Conservation (phyloP, 2,329 filamentous ascomycete species). For the Grosmannia penicillata region DNA sequence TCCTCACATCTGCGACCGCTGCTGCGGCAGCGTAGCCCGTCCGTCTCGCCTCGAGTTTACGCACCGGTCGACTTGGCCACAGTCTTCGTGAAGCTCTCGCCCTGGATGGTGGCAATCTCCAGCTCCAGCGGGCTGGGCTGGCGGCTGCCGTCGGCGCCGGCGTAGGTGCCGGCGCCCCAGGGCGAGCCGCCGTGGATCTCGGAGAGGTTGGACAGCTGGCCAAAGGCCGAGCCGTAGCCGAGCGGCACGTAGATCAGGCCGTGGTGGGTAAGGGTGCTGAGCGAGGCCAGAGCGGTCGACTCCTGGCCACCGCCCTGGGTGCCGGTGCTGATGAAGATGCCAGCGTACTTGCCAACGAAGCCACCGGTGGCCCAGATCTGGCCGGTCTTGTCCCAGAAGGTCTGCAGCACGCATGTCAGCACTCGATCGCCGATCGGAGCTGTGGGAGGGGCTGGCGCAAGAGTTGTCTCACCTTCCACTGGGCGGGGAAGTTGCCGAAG, state of each 20-base stretch:
- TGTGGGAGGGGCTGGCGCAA: too few species aligned
- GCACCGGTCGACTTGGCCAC: slow-evolving; percentile 51
- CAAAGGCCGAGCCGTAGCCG: slow-evolving; percentile 73
- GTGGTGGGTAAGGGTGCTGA: slow-evolving; percentile 84
- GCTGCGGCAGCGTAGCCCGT: neutral
- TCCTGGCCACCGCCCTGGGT: slow-evolving; percentile 85
- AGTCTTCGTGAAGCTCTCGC: slow-evolving; percentile 67
- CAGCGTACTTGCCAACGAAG: slow-evolving; percentile 78
- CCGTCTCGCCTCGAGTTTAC: slow-evolving; percentile 36
- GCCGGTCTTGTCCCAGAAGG: slow-evolving; percentile 84
- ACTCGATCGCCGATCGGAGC: too few species aligned
- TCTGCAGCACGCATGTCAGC: too few species aligned
- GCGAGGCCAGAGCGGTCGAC: slow-evolving; percentile 61
- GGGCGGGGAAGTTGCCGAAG: slow-evolving; percentile 92
- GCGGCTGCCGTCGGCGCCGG: slow-evolving; percentile 64
- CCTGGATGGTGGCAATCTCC: slow-evolving; percentile 66
- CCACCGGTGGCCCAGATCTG: slow-evolving; percentile 66
- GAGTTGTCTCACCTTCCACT: slow-evolving; percentile 75
- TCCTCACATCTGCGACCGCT: neutral
- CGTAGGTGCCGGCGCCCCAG: slow-evolving; percentile 91
- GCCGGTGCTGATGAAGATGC: slow-evolving; percentile 80
- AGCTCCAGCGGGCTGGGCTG: slow-evolving; percentile 66
- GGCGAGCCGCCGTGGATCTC: slow-evolving; percentile 78
- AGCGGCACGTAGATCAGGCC: slow-evolving; percentile 94
- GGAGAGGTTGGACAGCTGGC: slow-evolving; percentile 49